Conservation (phyloP, 108 stramenopile genomes). For the Nannochloropsis gaditana region DNA sequence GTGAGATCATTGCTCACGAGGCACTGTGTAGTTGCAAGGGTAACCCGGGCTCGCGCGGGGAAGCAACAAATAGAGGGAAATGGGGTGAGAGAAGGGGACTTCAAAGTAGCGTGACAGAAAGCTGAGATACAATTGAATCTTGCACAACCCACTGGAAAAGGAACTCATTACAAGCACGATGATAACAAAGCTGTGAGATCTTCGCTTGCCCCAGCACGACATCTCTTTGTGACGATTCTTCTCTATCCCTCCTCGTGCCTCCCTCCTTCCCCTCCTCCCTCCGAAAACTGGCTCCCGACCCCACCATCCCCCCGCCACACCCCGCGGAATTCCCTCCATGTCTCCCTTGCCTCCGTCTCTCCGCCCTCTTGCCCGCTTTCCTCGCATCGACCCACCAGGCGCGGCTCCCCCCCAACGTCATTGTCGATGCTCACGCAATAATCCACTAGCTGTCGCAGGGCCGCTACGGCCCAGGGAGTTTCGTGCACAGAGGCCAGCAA, state of each 20-base stretch:
- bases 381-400: neutral
- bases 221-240: neutral
- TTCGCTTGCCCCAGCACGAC: too few species aligned
- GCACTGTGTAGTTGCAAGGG: too few species aligned
- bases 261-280: neutral
- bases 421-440: slow-evolving; percentile 41
- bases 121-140: too few species aligned
- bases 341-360: neutral
- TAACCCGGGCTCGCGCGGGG: too few species aligned
- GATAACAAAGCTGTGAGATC: too few species aligned
- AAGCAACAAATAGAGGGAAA: too few species aligned
- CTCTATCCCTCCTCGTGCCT: neutral
- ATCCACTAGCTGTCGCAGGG: slow-evolving; percentile 27
- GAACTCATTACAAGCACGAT: too few species aligned
- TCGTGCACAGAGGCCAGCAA: slow-evolving; percentile 24
- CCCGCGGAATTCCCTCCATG: neutral
- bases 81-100: too few species aligned
- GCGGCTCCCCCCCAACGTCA: slow-evolving; percentile 15
- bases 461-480: slow-evolving; percentile 25
- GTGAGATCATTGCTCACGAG: too few species aligned
- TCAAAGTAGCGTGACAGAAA: too few species aligned
- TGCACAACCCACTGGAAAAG: too few species aligned
- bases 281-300: neutral
- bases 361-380: neutral
- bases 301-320: neutral